Evolutionary conservation across 768 basidiomycete genomes (phyloP), one percentile per base, ranked within the genome.

Genomic region (Podaxis sp.): DNA sequence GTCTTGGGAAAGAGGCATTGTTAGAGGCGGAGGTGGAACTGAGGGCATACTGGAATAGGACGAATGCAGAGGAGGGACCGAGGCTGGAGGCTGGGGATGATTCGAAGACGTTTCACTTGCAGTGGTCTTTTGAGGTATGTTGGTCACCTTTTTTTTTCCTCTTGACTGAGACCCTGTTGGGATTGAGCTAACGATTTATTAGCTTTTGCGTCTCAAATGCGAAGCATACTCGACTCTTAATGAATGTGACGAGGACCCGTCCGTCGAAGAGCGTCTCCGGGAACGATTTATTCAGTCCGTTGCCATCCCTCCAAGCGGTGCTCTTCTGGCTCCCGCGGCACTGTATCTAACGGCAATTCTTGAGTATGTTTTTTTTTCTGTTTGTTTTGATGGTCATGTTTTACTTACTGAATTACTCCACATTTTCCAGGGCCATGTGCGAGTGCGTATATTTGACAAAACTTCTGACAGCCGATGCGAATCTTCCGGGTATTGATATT

Each of bases 11-110:
- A 76, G 92, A 95, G 71, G 94, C 94, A 2, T 79, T 96, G 17
- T 78, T 95, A 54, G 96, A 98, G 75, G 96, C 96, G 0, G 96
- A 98, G 71, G 81, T 98, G 47, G 96, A 97, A 73, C 74, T 97
- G 51, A 83, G 93, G 69, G 93, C 93, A 7, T 95, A 95, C 78
- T 90, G 89, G 85, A 93, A 93, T 67, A 82, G 87, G 60, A 91
- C 86, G 11, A 50, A 53, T 15, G 76, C 80, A 52, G 69, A 74
- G 24, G 69, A 72, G 36, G 74, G 67, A 38, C 59, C 68, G 19
- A 67, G 69, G 57, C 64, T 72, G 1, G 66, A 72, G 27, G 67
- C 76, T 41, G 85, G 85, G 56, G 83, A 85, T 65, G 82, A 85
- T 61, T 72, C 79, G 40, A 73, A 82, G 64, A 81, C 81, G 29